phyloP scores from a whole-genome alignment of 192 early-diverging fungal species.

The Gonapodya prolifera region DNA sequence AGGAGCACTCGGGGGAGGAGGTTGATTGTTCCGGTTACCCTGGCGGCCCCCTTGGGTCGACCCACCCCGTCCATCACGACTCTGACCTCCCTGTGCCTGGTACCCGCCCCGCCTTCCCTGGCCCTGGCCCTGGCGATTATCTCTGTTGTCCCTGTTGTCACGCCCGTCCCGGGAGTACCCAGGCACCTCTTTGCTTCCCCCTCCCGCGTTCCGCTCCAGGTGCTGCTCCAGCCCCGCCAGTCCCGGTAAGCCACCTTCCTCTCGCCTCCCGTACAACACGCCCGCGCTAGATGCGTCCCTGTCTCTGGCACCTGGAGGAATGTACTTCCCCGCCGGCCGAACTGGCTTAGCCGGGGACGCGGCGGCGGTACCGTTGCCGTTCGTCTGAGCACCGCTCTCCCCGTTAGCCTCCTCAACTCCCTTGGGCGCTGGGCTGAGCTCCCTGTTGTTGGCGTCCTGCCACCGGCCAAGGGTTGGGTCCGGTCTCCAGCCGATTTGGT shows the following conservation, averaged over 20 bases:
- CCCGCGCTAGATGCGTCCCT: not conserved
- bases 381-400: not conserved
- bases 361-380: not conserved
- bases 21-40: not conserved
- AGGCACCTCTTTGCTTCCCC: not conserved
- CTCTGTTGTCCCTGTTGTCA: constrained; percentile 16
- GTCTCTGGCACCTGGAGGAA: not conserved
- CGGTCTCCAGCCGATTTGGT: constrained; percentile 40
- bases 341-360: not conserved
- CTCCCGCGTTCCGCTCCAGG: not conserved
- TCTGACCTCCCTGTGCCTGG: constrained; percentile 38
- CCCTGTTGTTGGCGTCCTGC: not conserved
- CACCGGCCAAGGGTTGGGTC: not conserved
- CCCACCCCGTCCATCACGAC: constrained; percentile 4
- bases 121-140: constrained; percentile 52
- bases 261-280: not conserved
- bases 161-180: not conserved
- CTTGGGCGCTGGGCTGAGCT: constrained; percentile 4
- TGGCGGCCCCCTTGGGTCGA: not conserved
- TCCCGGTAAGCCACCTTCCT: not conserved
- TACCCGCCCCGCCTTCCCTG: constrained; percentile 56
- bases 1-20: not conserved
- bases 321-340: not conserved
- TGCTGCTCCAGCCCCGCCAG: constrained; percentile 2
- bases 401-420: not conserved